Conservation (phyloP, 441 rosid genomes). For the Gossypium davidsonii region DNA sequence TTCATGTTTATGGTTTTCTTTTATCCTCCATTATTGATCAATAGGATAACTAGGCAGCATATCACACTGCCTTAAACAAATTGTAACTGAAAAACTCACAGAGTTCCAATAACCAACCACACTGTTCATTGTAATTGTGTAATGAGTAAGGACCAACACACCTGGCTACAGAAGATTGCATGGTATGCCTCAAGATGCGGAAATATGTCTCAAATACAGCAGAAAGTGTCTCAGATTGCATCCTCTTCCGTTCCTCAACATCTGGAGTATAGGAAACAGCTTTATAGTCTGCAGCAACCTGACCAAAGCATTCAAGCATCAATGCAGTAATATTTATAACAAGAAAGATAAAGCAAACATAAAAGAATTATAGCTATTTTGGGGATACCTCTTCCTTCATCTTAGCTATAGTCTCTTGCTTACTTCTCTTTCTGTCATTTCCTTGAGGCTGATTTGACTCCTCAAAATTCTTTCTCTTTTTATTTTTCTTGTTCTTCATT, state of each 20-base stretch:
- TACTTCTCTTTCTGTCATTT: constrained; percentile 62
- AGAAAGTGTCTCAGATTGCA: constrained; percentile 77
- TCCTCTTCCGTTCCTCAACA: constrained; percentile 53
- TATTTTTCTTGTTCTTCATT: constrained; percentile 43
- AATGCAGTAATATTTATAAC: constrained; percentile 12
- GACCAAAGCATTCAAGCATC: constrained; percentile 17
- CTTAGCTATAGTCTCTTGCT: constrained; percentile 55
- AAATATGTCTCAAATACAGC: constrained; percentile 88
- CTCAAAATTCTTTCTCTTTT: constrained; percentile 46
- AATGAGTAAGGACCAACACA: constrained; percentile 16
- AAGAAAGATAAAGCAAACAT: not conserved
- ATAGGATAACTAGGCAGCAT: not conserved
- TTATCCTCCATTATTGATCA: not conserved
- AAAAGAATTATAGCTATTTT: not conserved
- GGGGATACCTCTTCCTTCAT: constrained; percentile 67
- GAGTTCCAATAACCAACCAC: not conserved
- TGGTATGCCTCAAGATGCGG: constrained; percentile 73
- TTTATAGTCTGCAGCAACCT: constrained; percentile 85
- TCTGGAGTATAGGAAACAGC: constrained; percentile 59
- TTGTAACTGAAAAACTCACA: not conserved
- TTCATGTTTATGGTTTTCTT: not conserved
- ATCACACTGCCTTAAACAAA: not conserved
- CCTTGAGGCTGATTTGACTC: constrained; percentile 47
- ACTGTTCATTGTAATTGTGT: constrained; percentile 7
- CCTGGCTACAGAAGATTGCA: constrained; percentile 51